Base-by-base conservation (phyloP, 495 filamentous ascomycete species). In the Daldinia childiae region DNA sequence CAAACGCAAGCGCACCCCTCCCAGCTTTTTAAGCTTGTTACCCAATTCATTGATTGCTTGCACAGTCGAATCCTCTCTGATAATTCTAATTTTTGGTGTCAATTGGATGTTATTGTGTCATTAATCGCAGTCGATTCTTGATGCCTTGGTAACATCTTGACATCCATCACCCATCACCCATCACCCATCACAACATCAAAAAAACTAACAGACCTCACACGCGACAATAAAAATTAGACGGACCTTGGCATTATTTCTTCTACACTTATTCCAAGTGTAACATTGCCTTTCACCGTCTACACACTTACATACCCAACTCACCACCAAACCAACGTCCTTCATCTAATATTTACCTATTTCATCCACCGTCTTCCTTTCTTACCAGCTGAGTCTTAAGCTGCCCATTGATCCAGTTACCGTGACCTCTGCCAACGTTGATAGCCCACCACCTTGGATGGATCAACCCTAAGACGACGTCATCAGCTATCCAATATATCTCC, bases 391-490 rank as follows among this genome's bases (percentile, higher is more conserved):
- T 48, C 21, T 45, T 19, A 48, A 21, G 43, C 9, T 48, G 9
- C 21, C 9, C 38, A 24, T 59, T 43, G 11, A 43, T 59, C 24
- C 32, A 43, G 36, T 6, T 61, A 61, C 45, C 58, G 58, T 61
- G 41, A 61, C n/a, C 12, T 50, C 27, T 17, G 24, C 41, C 41
- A 61, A 30, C 57, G 5, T 59, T 59, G 57, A 43, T 29, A 59
- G 59, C 59, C 45, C 29, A 14, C 15, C 19, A 17, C 12, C 14
- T 26, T 21, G 60, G 11, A 62, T 54, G 30, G 45, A 38, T 32
- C 32, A 21, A 17, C 27, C 24, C 57, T 38, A 19, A 17, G 36
- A 24, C 43, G 15, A 56, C 50, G n/a, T 64, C 52, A 43, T 30
- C 9, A 57, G 30, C 24, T 59, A 6, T 36, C 26, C 4, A 9